Base-by-base conservation (phyloP, 2,329 filamentous ascomycete species). In the Fusarium papillatum region DNA sequence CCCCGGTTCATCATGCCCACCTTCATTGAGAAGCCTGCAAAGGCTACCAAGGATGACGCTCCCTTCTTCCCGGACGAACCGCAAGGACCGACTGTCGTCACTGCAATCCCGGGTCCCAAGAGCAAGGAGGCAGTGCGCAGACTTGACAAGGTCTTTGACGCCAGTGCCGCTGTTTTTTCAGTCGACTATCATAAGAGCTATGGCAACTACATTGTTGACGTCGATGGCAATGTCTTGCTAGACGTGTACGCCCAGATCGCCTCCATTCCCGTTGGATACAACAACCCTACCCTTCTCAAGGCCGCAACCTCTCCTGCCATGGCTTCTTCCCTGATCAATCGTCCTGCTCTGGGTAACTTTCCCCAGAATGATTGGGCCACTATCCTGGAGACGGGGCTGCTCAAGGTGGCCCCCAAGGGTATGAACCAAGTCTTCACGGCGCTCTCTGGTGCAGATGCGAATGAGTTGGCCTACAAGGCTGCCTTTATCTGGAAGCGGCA, bases 401-500 rank as follows among this genome's bases (percentile, higher is more conserved):
- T 60, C 22, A 60, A 26, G 16, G 36, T 29, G 34, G 34, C 57
- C 4, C 57, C 57, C 16, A 60, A 60, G 94, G 83, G 95, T 95
- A 53, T 87, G 96, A 75, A 87, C 95, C 88, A 94, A 97, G 95
- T 98, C 78, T 97, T 97, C 87, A 98, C 95, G 19, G 95, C 93
- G 74, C 93, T 95, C 88, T 92, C 95, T 63, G 95, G 95, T 72
- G 96, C 95, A 22, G 95, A 98, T 81, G 95, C 95, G 85, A 98
- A 98, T 86, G 95, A 98, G 87, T 93, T 94, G 29, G 95, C 95
- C 59, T 98, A 95, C 91, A 98, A 98, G 87, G 95, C 95, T 17
- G 95, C 95, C 64, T 98, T 98, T 87, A 98, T 98, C 92, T 97
- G 93, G 90, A 92, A 93, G 81, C 92, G 94, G 46, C 94, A 95